Percentiles rank a stretch among this genome's conserved stretches.
These are phyloP conservation scores for Neofusicoccum umdonicola DNA, from an alignment of 2,329 filamentous ascomycete genomes.

Conservation along the genomic window DNA sequence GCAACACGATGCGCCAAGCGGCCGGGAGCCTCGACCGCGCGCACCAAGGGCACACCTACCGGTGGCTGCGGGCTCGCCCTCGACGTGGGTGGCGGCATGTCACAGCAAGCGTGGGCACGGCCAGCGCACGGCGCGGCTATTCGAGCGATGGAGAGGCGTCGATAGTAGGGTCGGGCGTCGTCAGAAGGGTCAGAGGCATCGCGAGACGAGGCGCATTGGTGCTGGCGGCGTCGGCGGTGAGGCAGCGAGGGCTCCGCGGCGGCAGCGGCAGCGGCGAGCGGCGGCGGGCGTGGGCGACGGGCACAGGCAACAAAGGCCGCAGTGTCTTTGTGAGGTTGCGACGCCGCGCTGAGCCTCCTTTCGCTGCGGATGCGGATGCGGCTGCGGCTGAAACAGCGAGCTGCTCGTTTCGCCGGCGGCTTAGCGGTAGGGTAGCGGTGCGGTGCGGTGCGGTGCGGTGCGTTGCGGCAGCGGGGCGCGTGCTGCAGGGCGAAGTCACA, in stretches of 20 bases:
- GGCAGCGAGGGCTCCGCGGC: conserved; percentile 3
- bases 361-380: conserved; percentile 11
- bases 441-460: neutral
- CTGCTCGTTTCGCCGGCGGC: conserved; percentile 5
- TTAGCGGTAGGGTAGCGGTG: neutral
- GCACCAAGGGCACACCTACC: conserved; percentile 19
- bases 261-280: neutral
- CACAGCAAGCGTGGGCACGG: conserved; percentile 9
- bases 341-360: neutral
- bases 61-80: conserved; percentile 24
- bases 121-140: neutral
- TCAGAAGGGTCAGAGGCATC: conserved; percentile 17
- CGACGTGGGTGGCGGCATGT: conserved; percentile 38
- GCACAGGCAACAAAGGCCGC: neutral
- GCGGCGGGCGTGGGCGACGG: neutral
- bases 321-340: conserved; percentile 3
- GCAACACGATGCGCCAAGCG: conserved; percentile 15
- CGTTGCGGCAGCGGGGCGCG: conserved; percentile 4
- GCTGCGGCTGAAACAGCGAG: conserved; percentile 17
- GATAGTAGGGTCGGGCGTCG: conserved; percentile 7
- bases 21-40: neutral
- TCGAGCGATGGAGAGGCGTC: conserved; percentile 8
- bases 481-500: conserved; percentile 9
- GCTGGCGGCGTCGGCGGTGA: conserved; percentile 3
- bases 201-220: conserved; percentile 15